Evolutionary conservation across 352 stramenopile species (phyloP), one percentile per base, ranked within the genome.

Genomic region (Phytophthora podocarpi): DNA sequence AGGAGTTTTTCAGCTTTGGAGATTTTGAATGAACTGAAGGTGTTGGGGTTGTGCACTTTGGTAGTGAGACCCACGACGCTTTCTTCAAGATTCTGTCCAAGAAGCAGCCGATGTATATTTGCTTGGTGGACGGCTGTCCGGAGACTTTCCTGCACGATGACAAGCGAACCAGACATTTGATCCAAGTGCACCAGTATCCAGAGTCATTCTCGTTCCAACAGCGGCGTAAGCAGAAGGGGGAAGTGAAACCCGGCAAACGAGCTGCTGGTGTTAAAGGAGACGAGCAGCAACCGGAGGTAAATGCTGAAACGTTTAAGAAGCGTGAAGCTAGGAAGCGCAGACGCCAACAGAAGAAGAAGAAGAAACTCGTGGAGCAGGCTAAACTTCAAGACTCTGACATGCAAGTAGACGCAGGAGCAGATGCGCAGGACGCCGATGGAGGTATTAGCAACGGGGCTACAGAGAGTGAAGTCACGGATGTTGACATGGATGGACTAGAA

Each of bases 21-120:
- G 21, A 40, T 16, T 54, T 35, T n/a, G n/a, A n/a, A n/a, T n/a
- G n/a, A 18, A 27, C 3, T 7, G 1, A 12, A 45, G 18, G 8
- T 42, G 26, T 15, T 23, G 23, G 20, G 34, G 23, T 27, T 50
- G 27, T 36, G 11, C 6, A 40, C 20, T 28, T 31, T 47, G 18
- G 26, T 52, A 85, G 78, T 64, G 78, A 88, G 65, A 84, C 59
- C 36, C 78, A 88, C 48, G 78, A 88, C 55, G 74, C 78, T 42
- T 88, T 81, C 47, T 88, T 88, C 67, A 76, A 78, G 43, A 67
- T 88, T 34, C 43, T 88, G 28, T 77, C 76, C 18, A 84, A 83
- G 64, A 79, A 78, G 23, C 76, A 86, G 51, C 74, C 76, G 23
- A 86, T 86, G 76, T 86, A 82, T 35, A 48, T 61, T 21, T 88